phyloP scores from a whole-genome alignment of 495 filamentous ascomycete species.

The Hamigera avellanea region DNA sequence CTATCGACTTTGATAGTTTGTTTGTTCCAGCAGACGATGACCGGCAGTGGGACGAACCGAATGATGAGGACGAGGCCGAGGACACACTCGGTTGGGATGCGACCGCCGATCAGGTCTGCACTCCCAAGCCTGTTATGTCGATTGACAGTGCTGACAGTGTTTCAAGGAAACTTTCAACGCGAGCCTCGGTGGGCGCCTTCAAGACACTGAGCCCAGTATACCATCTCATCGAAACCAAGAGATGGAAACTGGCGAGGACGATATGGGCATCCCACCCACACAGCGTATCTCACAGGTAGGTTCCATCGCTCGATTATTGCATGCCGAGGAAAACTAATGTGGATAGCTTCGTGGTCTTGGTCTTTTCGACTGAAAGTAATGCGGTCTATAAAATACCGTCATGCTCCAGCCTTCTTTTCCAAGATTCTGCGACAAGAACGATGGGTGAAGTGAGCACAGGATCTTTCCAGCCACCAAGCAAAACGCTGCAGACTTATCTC shows the following conservation, averaged over 20 bases:
- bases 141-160: slow-evolving; percentile 9
- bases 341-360: slow-evolving; percentile 29
- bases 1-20: slow-evolving; percentile 58
- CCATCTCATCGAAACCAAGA: neutral
- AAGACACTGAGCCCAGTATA: slow-evolving; percentile 8
- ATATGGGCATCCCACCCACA: slow-evolving; percentile 36
- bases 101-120: slow-evolving; percentile 38
- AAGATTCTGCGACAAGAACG: too few relatives aligned
- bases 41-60: slow-evolving; percentile 66
- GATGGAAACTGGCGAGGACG: slow-evolving; percentile 18
- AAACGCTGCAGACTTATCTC: too few relatives aligned
- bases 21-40: slow-evolving; percentile 73
- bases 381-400: neutral
- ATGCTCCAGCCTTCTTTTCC: too few relatives aligned
- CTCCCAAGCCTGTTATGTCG: slow-evolving; percentile 21
- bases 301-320: neutral
- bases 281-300: slow-evolving; percentile 39
- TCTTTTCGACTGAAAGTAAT: slow-evolving; percentile 28
- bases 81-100: slow-evolving; percentile 77
- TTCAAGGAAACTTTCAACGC: slow-evolving; percentile 21
- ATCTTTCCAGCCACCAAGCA: too few relatives aligned
- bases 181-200: slow-evolving; percentile 18
- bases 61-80: slow-evolving; percentile 60
- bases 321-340: slow-evolving; percentile 6
- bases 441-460: too few relatives aligned